Evolutionary conservation across 306 rosid genomes (phyloP), one percentile per base, ranked within the genome.

Genomic region (Albizia julibrissin): DNA sequence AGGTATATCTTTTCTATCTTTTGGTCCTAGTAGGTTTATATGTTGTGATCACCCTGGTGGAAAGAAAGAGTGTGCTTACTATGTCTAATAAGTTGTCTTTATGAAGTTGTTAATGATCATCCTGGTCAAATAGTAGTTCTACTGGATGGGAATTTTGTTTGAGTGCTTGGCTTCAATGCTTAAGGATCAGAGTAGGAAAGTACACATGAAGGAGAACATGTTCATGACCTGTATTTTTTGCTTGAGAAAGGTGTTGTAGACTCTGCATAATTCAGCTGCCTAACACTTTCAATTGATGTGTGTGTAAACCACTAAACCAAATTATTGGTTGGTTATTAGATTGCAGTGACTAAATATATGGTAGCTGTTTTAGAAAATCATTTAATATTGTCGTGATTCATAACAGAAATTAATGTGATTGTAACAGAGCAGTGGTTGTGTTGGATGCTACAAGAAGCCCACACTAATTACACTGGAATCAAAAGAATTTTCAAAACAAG

Each of bases 341-440:
- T 75, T 80, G 77, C 56, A 62, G 76, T 83, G 52, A 27, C 42
- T 79, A 18, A 31, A 46, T 69, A 78, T 52, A 18, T 69, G 76
- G 6, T 72, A 68, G 73, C 10, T 79, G 40, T 40, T 29, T 44
- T 81, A 46, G 66, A 33, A 16, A 77, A 72, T 59, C 19, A 2
- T n/a, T 37, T 67, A n/a, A 70, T 86, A 77, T 80, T 78, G 79
- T 37, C 40, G 8, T 83, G 89, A 85, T 90, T 77, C 87, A 81
- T 95, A 89, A 91, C 91, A 85, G 98, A 91, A 89, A 76, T 62
- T 73, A 84, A 80, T 79, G 85, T 87, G 87, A 76, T 95, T 95
- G 97, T 82, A 90, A 95, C 99, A 95, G 99, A 91, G 94, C 99
- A 95, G 99, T 91, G 98, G 96, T 89, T 95, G 99, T 92, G 88